Evolutionary conservation across 2,329 filamentous ascomycete species (phyloP), one percentile per base, ranked within the genome.

Genomic region (Colletotrichum spinosum): DNA sequence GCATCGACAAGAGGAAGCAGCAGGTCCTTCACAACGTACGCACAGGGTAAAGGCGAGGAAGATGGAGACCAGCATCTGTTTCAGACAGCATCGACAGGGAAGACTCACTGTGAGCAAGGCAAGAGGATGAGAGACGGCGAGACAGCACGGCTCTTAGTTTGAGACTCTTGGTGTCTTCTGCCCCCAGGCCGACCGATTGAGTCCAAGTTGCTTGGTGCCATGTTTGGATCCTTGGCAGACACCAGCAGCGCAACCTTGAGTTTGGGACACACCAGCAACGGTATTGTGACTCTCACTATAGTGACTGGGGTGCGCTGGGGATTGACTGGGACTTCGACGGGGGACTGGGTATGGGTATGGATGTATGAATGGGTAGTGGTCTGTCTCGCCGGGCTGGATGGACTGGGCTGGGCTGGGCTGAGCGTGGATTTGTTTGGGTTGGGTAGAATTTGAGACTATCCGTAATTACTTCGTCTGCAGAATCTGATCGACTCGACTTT

Each of bases 141-240:
- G 50, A 51, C 39, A 41, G 55, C 54, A 59, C 46, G 44, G 48
- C 60, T 64, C 54, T 55, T 64, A 25, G 48, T 49, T 54, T 60
- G 60, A 60, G 60, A 54, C 60, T 49, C 39, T 48, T 8, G 13
- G 12, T 17, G 44, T 35, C 45, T 48, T 38, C 11, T 33, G 11
- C 13, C 25, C 13, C 44, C 15, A 46, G n/a, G 25, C 44, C 44
- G 12, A n/a, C 10, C 9, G 44, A 46, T 5, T n/a, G 35, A 42
- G 48, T 61, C 52, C 52, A 17, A 17, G 17, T 17, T 17, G 38
- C 52, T 33, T 35, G 63, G 63, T 53, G 48, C 53, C 63, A 57
- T 66, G 58, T 66, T 63, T 56, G 53, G 63, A 56, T 62, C 52
- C 63, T 66, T 66, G 63, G 63, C 63, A 52, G 41, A 15, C 34